A percentile compares a stretch with the other conserved stretches of the same genome.
Evolutionary conservation across 495 filamentous ascomycete species (phyloP).

Genomic region (Penicillium samsonianum): DNA sequence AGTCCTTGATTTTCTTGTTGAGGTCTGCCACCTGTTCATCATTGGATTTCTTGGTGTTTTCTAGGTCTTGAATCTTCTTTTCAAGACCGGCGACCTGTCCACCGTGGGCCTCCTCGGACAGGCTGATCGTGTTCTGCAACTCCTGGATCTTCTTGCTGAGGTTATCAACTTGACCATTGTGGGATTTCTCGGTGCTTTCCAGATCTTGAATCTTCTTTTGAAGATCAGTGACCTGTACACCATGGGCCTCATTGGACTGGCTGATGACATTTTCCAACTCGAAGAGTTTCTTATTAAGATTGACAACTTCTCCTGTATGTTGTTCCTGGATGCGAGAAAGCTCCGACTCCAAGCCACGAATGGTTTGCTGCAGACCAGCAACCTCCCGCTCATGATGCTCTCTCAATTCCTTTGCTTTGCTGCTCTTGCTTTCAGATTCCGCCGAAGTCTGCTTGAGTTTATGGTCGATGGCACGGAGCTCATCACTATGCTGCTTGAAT

Average conservation of each 20-base stretch:
- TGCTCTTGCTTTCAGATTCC: slow-evolving; percentile 50
- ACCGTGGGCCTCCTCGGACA: slow-evolving; percentile 26
- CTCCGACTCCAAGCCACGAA: slow-evolving; percentile 59
- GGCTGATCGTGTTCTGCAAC: slow-evolving; percentile 53
- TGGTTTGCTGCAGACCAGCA: slow-evolving; percentile 60
- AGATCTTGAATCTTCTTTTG: slow-evolving; percentile 56
- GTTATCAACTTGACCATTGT: slow-evolving; percentile 19
- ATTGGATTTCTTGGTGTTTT: slow-evolving; percentile 10
- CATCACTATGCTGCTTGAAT: slow-evolving; percentile 50
- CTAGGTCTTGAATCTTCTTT: slow-evolving; percentile 34
- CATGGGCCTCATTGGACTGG: slow-evolving; percentile 51
- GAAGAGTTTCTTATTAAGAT: slow-evolving; percentile 56
- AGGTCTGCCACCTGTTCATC: slow-evolving; percentile 14
- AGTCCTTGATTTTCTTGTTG: slow-evolving; percentile 1
- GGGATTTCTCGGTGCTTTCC: slow-evolving; percentile 51
- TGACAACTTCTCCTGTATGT: slow-evolving; percentile 57
- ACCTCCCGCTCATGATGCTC: slow-evolving; percentile 62
- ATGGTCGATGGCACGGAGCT: slow-evolving; percentile 48
- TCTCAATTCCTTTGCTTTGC: slow-evolving; percentile 47
- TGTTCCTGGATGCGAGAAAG: slow-evolving; percentile 57
- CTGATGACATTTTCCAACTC: slow-evolving; percentile 56
- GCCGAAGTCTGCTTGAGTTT: slow-evolving; percentile 51
- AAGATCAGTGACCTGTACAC: slow-evolving; percentile 59
- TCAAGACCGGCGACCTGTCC: slow-evolving; percentile 39
- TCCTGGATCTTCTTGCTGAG: slow-evolving; percentile 55